Evolutionary conservation across 805 yeast genomes (phyloP).

Genomic region (Saccharomycopsis capsularis): DNA sequence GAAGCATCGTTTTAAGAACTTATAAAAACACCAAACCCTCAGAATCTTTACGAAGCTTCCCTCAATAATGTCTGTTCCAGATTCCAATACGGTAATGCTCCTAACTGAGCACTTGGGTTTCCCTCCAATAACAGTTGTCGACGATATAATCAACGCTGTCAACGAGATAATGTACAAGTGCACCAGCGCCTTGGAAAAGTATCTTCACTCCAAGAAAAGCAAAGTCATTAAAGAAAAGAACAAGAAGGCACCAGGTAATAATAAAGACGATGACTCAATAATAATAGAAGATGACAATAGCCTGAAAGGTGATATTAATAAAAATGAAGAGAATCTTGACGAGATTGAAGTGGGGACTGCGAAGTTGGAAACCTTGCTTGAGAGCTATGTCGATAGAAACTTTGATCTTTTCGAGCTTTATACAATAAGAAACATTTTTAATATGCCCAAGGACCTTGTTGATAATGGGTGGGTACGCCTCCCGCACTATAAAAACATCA

Average conservation of each 20-base stretch:
- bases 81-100: constrained; percentile 38
- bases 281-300: no score
- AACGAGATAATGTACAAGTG: constrained; percentile 79
- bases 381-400: constrained; percentile 67
- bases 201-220: constrained; percentile 34
- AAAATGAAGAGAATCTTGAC: constrained; percentile 29
- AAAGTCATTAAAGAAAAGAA: constrained; percentile 20
- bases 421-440: constrained; percentile 66
- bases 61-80: constrained; percentile 36
- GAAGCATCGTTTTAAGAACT: no score
- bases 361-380: constrained; percentile 67
- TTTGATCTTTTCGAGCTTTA: constrained; percentile 85
- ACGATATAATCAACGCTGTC: constrained; percentile 82
- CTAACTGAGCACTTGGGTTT: constrained; percentile 83
- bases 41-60: no score
- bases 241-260: constrained; percentile 13
- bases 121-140: constrained; percentile 76
- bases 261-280: constrained; percentile 19
- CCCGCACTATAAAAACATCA: constrained; percentile 59
- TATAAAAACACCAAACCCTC: no score
- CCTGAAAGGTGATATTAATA: constrained; percentile 25
- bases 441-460: constrained; percentile 58
- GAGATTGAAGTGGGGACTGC: constrained; percentile 78
- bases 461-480: constrained; percentile 61
- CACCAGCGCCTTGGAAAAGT: constrained; percentile 68